Evolutionary conservation across 139 green algal species (phyloP), one percentile per base, ranked within the genome.

Genomic region (Chlorella sp.): DNA sequence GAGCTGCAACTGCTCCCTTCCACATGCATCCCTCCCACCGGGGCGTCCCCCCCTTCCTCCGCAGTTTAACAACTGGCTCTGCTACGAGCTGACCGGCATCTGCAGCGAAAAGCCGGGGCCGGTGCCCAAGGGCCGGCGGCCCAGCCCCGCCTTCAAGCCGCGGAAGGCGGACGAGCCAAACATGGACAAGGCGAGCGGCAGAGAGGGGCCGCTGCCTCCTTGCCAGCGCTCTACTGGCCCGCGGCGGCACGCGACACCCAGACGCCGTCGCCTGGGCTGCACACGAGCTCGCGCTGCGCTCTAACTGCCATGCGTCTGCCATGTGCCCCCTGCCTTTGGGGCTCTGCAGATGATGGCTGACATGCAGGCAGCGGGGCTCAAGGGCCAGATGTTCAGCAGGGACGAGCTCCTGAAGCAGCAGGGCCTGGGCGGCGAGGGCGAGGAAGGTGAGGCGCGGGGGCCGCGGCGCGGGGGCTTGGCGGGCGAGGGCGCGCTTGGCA

Each of bases 1-100:
- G 69, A 14, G 58, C n/a, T n/a, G n/a, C n/a, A n/a, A n/a, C n/a
- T n/a, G n/a, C n/a, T n/a, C 60, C 17, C 35, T 43, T n/a, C 14
- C 14, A 12, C 15, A 60, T 63, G 58, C 58, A 9, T 46, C 9
- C 41, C 19, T 25, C 8, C 66, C 14, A n/a, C 31, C 15, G 21
- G 7, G 2, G 1, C 1, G 66, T 14, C 12, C 33, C 14, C 21
- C 31, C 2, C 31, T 77, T 27, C 8, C 29, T 1, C 40, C 5
- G 17, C 75, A 82, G 67, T 88, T 91, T 71, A 90, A 41, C 62
- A 91, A 86, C 58, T 90, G 81, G 84, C 79, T 95, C 38, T 97
- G 93, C 80, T 70, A 88, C 15, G 86, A 95, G n/a, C 41, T 81
- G 35, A 89, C 68, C 8, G 43, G 62, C 23, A 76, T 62, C 12